Conservation (phyloP, 768 basidiomycete genomes). For the Floccularia luteovirens region DNA sequence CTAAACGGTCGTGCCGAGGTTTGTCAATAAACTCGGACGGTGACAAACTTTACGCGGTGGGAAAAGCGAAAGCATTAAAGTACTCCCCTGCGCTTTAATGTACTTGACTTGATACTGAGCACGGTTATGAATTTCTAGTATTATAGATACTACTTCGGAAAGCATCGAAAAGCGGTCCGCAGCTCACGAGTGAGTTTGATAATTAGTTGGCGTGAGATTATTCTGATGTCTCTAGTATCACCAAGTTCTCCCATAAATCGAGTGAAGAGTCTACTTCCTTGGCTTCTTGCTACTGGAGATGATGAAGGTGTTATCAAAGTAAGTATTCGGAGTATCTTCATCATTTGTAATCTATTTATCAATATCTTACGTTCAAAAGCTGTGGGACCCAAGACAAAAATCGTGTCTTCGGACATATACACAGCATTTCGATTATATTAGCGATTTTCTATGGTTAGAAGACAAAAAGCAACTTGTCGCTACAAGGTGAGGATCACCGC, state of each 20-base stretch:
- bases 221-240: constrained; percentile 23
- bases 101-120: too few species aligned
- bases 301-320: constrained; percentile 95
- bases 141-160: constrained; percentile 60
- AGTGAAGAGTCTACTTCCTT: constrained; percentile 60
- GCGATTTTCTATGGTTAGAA: constrained; percentile 81
- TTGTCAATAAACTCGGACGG: constrained; percentile 66
- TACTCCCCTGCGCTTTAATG: too few species aligned
- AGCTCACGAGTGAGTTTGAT: constrained; percentile 60
- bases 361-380: constrained; percentile 30
- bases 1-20: constrained; percentile 79
- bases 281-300: constrained; percentile 80
- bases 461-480: constrained; percentile 81
- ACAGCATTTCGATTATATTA: constrained; percentile 93
- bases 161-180: constrained; percentile 35
- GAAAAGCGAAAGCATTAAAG: constrained; percentile 77
- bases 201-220: constrained; percentile 4
- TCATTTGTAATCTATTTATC: constrained; percentile 2
- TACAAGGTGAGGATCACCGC: constrained; percentile 59
- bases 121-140: constrained; percentile 29
- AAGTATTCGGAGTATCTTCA: constrained; percentile 6
- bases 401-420: constrained; percentile 60
- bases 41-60: constrained; percentile 62
- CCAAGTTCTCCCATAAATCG: constrained; percentile 81
- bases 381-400: constrained; percentile 81